These are phyloP conservation scores for Melanogaster broomeanus DNA, from an alignment of 768 basidiomycete species.

Conservation along the genomic window DNA sequence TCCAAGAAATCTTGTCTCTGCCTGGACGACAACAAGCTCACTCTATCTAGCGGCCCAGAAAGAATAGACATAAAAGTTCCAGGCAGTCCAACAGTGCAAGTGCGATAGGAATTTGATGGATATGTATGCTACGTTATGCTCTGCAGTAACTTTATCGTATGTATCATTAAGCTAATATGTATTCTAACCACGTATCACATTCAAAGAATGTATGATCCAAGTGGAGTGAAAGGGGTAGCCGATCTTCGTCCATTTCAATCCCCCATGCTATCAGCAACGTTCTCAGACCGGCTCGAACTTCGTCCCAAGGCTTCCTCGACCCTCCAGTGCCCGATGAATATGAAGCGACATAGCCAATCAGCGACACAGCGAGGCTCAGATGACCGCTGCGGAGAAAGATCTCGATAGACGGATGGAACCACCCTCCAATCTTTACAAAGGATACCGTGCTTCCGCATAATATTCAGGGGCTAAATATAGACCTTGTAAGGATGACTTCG, in stretches of 20 bases:
- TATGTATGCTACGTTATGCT: constrained; percentile 10
- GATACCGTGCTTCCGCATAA: no score
- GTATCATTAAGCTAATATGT: constrained; percentile 13
- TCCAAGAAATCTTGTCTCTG: constrained; percentile 12
- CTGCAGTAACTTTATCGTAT: constrained; percentile 10
- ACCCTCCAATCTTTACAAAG: background rate
- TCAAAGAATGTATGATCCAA: background rate
- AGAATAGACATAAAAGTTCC: constrained; percentile 20
- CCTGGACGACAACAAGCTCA: background rate
- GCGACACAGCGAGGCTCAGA: background rate
- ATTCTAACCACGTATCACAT: constrained; percentile 3
- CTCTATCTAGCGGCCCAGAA: background rate
- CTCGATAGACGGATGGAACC: background rate
- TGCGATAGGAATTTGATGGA: constrained; percentile 15
- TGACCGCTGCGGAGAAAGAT: background rate
- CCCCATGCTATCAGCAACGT: background rate
- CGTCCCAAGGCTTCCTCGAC: no score
- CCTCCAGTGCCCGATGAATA: background rate
- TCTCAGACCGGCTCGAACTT: no score
- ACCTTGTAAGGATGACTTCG: background rate
- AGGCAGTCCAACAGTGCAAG: constrained; percentile 21
- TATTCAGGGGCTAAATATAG: background rate
- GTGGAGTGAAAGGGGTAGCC: background rate
- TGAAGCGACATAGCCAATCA: background rate
- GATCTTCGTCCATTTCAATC: background rate